These are phyloP conservation scores for Cryptococcus sp. DNA, from an alignment of 1,284 basidiomycete genomes.

Conservation along the genomic window DNA sequence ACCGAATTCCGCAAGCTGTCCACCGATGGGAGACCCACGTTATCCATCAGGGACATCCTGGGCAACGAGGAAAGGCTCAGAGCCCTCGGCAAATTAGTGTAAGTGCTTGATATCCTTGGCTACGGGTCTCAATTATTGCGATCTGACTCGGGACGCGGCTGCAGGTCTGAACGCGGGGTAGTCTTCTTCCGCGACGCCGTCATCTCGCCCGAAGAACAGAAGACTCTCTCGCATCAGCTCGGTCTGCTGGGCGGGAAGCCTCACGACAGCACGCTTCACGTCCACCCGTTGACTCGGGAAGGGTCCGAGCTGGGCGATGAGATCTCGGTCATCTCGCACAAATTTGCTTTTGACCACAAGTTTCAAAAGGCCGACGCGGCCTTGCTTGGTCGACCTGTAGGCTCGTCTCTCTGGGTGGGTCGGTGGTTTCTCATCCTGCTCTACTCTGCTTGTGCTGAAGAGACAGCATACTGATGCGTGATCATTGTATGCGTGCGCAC, in stretches of 20 bases:
- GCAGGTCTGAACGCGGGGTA: slow-evolving; percentile 64
- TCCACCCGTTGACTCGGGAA: slow-evolving; percentile 65
- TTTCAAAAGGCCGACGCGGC: slow-evolving; percentile 22
- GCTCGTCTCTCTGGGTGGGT: slow-evolving; percentile 30
- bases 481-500: neutral
- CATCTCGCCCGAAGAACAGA: slow-evolving; percentile 57
- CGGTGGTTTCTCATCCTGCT: neutral
- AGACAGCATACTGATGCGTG: neutral
- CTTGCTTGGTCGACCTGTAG: slow-evolving; percentile 20
- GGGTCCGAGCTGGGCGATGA: slow-evolving; percentile 39
- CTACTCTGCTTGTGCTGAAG: neutral
- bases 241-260: slow-evolving; percentile 65
- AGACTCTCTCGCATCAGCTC: slow-evolving; percentile 57
- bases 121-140: neutral
- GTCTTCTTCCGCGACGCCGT: slow-evolving; percentile 65
- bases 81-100: slow-evolving; percentile 41
- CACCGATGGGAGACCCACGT: slow-evolving; percentile 24
- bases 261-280: slow-evolving; percentile 60
- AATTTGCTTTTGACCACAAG: slow-evolving; percentile 31
- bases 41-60: slow-evolving; percentile 34
- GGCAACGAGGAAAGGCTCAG: slow-evolving; percentile 30
- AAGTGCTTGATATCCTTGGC: slow-evolving; percentile 8
- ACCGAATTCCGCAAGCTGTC: slow-evolving; percentile 49
- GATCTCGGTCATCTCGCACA: slow-evolving; percentile 35
- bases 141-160: neutral